These are phyloP conservation scores for Ophiostoma quercus DNA, from an alignment of 2,329 filamentous ascomycete genomes.

Conservation along the genomic window DNA sequence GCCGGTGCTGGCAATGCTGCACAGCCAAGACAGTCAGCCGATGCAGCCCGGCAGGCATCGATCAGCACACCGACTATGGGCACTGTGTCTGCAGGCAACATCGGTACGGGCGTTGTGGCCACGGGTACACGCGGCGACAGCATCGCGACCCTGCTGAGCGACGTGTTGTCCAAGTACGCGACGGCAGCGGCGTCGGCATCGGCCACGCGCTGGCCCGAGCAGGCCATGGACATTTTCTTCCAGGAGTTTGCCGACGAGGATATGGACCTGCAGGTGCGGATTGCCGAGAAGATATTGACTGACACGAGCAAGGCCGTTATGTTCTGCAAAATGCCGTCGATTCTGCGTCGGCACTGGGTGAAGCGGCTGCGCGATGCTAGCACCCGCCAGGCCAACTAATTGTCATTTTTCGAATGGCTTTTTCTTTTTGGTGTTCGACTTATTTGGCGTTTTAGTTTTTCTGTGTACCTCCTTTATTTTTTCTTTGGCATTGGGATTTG, in stretches of 20 bases:
- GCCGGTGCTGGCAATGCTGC: background rate
- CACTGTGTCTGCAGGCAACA: background rate
- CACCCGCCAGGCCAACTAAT: slow-evolving; percentile 18
- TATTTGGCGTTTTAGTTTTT: background rate
- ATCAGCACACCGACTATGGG: background rate
- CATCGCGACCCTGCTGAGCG: slow-evolving; percentile 36
- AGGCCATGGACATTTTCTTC: slow-evolving; percentile 56
- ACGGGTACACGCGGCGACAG: slow-evolving; percentile 28
- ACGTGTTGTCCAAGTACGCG: slow-evolving; percentile 38
- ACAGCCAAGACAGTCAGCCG: slow-evolving; percentile 4
- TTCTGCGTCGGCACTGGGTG: slow-evolving; percentile 53
- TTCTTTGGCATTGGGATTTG: slow-evolving; percentile 4
- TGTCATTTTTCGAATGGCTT: background rate
- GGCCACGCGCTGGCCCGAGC: slow-evolving; percentile 50
- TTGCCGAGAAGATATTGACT: slow-evolving; percentile 54
- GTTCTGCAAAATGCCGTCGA: slow-evolving; percentile 56
- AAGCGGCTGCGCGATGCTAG: slow-evolving; percentile 46
- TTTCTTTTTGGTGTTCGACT: background rate
- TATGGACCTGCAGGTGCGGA: slow-evolving; percentile 54
- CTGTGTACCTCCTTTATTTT: background rate
- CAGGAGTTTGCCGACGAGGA: slow-evolving; percentile 54
- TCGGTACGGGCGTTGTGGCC: slow-evolving; percentile 16
- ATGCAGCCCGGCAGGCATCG: background rate
- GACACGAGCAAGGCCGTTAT: slow-evolving; percentile 57
- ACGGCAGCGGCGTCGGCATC: slow-evolving; percentile 31